phyloP scores from a whole-genome alignment of 164 flowering plant species.

The Chimonanthus praecox region DNA sequence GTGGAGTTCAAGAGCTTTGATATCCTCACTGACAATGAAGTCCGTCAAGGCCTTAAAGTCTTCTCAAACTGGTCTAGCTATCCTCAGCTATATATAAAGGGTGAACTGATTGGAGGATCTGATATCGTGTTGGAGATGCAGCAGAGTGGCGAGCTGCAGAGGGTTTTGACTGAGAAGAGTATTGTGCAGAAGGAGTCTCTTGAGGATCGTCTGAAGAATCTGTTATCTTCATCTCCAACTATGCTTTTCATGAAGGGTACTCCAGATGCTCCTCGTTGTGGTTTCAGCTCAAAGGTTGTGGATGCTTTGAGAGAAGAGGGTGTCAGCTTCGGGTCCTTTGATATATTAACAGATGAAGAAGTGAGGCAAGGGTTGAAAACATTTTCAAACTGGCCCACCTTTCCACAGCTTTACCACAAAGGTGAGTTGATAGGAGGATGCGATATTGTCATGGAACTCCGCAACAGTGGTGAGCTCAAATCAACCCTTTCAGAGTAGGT shows the following conservation, averaged over 20 bases:
- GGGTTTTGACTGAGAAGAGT: constrained; percentile 64
- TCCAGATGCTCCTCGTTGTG: constrained; percentile 84
- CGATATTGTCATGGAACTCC: constrained; percentile 80
- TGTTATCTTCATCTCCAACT: constrained; percentile 53
- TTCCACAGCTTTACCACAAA: constrained; percentile 82
- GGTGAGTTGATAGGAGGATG: constrained; percentile 94
- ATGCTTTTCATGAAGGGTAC: constrained; percentile 97
- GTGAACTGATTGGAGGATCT: constrained; percentile 93
- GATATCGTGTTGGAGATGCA: constrained; percentile 93
- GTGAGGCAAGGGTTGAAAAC: constrained; percentile 80
- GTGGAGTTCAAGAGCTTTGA: constrained; percentile 68
- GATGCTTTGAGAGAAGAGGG: constrained; percentile 66
- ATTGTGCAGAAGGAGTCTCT: constrained; percentile 34
- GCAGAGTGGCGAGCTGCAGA: constrained; percentile 79
- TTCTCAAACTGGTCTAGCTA: constrained; percentile 96
- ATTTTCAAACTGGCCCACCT: constrained; percentile 96
- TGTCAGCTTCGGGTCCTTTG: constrained; percentile 70
- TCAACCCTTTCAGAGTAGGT: constrained; percentile 65
- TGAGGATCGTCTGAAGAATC: constrained; percentile 58
- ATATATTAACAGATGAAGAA: constrained; percentile 72
- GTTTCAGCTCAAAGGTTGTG: constrained; percentile 91
- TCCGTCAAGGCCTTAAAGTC: constrained; percentile 88
- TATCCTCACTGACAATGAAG: constrained; percentile 79
- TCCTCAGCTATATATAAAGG: constrained; percentile 80
- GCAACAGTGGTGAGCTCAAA: constrained; percentile 62